phyloP scores from a whole-genome alignment of 306 rosid species.

The Castanopsis chinensis region DNA sequence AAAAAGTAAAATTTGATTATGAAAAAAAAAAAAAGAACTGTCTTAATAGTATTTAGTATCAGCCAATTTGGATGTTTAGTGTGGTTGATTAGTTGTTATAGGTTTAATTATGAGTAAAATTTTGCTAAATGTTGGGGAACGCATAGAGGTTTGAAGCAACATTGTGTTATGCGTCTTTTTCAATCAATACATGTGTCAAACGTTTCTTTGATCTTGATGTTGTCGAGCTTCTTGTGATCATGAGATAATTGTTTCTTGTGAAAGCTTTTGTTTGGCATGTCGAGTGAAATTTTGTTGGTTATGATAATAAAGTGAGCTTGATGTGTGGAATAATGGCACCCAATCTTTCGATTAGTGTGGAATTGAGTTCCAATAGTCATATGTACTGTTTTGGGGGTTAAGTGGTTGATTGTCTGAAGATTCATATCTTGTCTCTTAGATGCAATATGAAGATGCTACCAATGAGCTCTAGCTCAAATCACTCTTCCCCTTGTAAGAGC shows the following conservation, averaged over 20 bases:
- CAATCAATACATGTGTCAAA: neutral
- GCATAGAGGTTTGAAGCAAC: neutral
- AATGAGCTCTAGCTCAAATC: too few relatives aligned
- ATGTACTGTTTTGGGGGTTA: neutral
- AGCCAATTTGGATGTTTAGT: neutral
- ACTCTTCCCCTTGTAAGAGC: too few relatives aligned
- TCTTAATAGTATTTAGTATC: neutral
- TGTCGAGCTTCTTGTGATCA: neutral
- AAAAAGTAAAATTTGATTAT: slow-evolving; percentile 1
- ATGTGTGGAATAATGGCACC: neutral
- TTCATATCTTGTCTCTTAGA: neutral
- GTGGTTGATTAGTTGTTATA: neutral
- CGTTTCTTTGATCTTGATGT: neutral
- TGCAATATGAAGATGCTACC: neutral
- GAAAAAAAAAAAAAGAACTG: too few relatives aligned
- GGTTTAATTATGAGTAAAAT: neutral
- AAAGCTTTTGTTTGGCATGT: neutral
- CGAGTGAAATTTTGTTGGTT: neutral
- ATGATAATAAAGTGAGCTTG: neutral
- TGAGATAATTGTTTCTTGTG: neutral
- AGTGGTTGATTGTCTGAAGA: neutral
- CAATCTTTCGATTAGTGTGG: neutral
- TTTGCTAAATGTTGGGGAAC: neutral
- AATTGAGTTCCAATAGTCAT: neutral
- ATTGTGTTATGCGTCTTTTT: neutral